Conservation (phyloP, 2,329 filamentous ascomycete genomes). For the Pseudogymnoascus sp. region DNA sequence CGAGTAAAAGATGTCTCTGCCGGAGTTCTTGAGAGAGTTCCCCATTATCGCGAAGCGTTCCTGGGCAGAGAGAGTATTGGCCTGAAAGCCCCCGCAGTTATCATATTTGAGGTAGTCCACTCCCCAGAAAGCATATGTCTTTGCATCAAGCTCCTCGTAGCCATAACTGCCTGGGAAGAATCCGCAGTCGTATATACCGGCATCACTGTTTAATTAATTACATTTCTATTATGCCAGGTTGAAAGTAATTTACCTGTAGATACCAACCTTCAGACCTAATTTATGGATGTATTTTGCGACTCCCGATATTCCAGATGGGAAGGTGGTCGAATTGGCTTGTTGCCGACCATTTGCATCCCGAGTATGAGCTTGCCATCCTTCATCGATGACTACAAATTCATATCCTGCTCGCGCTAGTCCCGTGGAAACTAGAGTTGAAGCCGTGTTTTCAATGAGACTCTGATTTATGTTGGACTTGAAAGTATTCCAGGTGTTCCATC, state of each 20-base stretch:
- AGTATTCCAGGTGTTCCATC: conserved; percentile 15
- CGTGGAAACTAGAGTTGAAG: conserved; percentile 11
- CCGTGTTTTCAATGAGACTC: conserved; percentile 17
- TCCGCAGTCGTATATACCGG: neutral
- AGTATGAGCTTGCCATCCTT: conserved; percentile 20
- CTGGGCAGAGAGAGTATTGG: conserved; percentile 13
- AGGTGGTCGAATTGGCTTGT: conserved; percentile 13
- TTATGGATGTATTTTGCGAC: neutral
- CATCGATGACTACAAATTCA: conserved; percentile 18
- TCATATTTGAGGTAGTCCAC: neutral
- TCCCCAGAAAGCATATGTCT: neutral
- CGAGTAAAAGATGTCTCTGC: conserved; percentile 16
- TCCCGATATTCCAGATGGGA: neutral
- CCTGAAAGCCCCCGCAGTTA: conserved; percentile 15
- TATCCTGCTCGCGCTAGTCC: conserved; percentile 15
- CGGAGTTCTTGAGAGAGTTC: conserved; percentile 5
- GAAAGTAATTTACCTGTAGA: conserved; percentile 13
- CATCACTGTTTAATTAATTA: conserved; percentile 12
- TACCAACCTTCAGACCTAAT: neutral
- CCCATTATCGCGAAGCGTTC: neutral
- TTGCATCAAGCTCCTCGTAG: neutral
- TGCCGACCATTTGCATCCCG: conserved; percentile 18
- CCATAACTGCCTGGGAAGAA: neutral
- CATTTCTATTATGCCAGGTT: conserved; percentile 15
- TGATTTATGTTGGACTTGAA: conserved; percentile 11